These are phyloP conservation scores for Botrytis paeoniae DNA, from an alignment of 2,329 filamentous ascomycete species.

Conservation along the genomic window DNA sequence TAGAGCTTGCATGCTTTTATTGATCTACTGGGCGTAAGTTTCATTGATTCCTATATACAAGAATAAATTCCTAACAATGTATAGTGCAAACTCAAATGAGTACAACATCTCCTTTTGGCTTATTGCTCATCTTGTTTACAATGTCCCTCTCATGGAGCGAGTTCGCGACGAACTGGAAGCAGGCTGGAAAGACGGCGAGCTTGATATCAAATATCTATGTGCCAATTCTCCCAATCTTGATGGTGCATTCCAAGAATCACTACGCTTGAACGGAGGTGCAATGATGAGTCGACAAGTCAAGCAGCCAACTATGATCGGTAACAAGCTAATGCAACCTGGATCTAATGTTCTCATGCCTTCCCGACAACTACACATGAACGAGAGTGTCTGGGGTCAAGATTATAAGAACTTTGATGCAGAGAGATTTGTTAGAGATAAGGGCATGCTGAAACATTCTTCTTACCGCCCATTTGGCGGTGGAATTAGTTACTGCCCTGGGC, in stretches of 20 bases:
- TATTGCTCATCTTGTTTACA: slow-evolving; percentile 7
- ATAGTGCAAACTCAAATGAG: slow-evolving; percentile 20
- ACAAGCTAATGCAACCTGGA: slow-evolving; percentile 9
- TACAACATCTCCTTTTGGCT: slow-evolving; percentile 21
- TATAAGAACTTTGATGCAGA: slow-evolving; percentile 9
- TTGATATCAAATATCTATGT: slow-evolving; percentile 11
- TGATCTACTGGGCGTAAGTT: slow-evolving; percentile 16
- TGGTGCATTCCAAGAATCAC: slow-evolving; percentile 14
- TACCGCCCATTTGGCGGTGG: slow-evolving; percentile 20
- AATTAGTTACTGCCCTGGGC: slow-evolving; percentile 19
- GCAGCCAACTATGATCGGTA: slow-evolving; percentile 1
- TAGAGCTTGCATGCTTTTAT: slow-evolving; percentile 11
- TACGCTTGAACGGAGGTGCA: slow-evolving; percentile 14
- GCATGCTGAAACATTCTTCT: slow-evolving; percentile 11
- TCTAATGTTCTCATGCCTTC: slow-evolving; percentile 17
- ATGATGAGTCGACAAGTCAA: slow-evolving; percentile 15
- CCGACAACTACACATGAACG: slow-evolving; percentile 20
- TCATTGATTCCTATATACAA: not conserved
- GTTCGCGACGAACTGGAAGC: slow-evolving; percentile 4
- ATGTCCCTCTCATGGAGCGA: slow-evolving; percentile 1
- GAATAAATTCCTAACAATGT: not conserved
- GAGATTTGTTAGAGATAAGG: slow-evolving; percentile 13
- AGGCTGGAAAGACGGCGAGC: not conserved
- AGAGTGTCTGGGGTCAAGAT: slow-evolving; percentile 14
- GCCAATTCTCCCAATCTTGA: slow-evolving; percentile 12